These are phyloP conservation scores for Ciborinia camelliae DNA, from an alignment of 2,329 filamentous ascomycete species.

Conservation along the genomic window DNA sequence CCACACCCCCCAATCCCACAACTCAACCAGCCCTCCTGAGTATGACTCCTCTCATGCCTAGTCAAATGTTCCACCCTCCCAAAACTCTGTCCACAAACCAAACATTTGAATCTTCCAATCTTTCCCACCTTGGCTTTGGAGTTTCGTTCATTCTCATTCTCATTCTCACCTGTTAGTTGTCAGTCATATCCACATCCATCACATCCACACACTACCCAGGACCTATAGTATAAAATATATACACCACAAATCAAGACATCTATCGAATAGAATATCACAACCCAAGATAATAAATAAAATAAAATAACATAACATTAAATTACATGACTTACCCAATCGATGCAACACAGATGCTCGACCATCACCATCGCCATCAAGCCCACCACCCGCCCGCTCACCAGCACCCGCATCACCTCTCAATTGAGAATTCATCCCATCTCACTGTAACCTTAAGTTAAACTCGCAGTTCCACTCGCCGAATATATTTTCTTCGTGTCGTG, in stretches of 20 bases:
- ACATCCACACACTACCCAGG: too few species aligned
- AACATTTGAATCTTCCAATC: neutral
- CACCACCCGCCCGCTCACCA: neutral
- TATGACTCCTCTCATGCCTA: neutral
- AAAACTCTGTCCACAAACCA: neutral
- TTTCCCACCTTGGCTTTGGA: neutral
- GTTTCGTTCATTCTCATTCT: neutral
- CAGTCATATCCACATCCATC: too few species aligned
- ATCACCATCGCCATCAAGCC: neutral
- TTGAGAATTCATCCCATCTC: neutral
- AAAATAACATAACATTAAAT: too few species aligned
- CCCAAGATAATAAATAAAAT: too few species aligned
- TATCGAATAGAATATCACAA: too few species aligned
- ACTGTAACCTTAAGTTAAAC: too few species aligned
- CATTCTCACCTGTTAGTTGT: neutral
- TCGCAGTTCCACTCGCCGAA: too few species aligned
- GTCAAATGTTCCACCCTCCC: conserved; percentile 12
- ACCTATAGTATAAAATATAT: too few species aligned
- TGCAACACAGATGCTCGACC: neutral
- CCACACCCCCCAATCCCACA: conserved; percentile 2
- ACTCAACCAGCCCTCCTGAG: neutral
- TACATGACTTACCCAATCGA: too few species aligned
- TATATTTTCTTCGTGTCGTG: too few species aligned
- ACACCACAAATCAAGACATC: too few species aligned
- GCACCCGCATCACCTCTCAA: neutral